A percentile compares a stretch with the other conserved stretches of the same genome.
Evolutionary conservation across 148 eudicot genomes (phyloP).

Genomic region (Rhododendron ferrugineum): DNA sequence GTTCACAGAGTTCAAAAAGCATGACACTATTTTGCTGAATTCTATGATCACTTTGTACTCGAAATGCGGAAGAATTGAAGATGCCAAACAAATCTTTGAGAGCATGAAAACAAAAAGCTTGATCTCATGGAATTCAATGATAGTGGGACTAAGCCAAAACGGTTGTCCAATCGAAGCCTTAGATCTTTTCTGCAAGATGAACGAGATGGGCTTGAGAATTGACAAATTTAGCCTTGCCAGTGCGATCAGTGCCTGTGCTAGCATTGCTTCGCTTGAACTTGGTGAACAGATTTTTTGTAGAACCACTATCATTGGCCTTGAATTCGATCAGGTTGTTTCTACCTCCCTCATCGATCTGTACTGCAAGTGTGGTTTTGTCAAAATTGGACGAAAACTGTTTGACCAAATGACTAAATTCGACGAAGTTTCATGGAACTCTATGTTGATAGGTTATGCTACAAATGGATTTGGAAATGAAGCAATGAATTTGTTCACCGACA

Average conservation of each 20-base stretch:
- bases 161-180: slow-evolving; percentile 57
- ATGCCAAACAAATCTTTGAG: slow-evolving; percentile 64
- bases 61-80: slow-evolving; percentile 64
- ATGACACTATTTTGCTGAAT: slow-evolving; percentile 76
- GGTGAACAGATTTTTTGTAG: slow-evolving; percentile 79
- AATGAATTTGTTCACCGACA: slow-evolving; percentile 49
- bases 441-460: slow-evolving; percentile 87
- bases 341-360: slow-evolving; percentile 80
- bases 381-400: slow-evolving; percentile 52
- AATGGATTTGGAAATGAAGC: slow-evolving; percentile 73
- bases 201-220: slow-evolving; percentile 34
- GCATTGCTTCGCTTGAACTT: slow-evolving; percentile 55
- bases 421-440: slow-evolving; percentile 75
- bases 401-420: slow-evolving; percentile 46
- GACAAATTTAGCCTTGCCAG: slow-evolving; percentile 72
- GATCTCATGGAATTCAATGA: slow-evolving; percentile 91
- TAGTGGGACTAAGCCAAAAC: slow-evolving; percentile 75
- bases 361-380: slow-evolving; percentile 78
- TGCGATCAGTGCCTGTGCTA: slow-evolving; percentile 77
- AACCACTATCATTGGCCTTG: slow-evolving; percentile 57
- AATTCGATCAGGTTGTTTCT: slow-evolving; percentile 47
- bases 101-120: slow-evolving; percentile 51
- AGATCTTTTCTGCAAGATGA: slow-evolving; percentile 57
- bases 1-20: slow-evolving; percentile 53
- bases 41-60: slow-evolving; percentile 76